Evolutionary conservation across 2,329 filamentous ascomycete species (phyloP), one percentile per base, ranked within the genome.

Genomic region (Claviceps pusilla): DNA sequence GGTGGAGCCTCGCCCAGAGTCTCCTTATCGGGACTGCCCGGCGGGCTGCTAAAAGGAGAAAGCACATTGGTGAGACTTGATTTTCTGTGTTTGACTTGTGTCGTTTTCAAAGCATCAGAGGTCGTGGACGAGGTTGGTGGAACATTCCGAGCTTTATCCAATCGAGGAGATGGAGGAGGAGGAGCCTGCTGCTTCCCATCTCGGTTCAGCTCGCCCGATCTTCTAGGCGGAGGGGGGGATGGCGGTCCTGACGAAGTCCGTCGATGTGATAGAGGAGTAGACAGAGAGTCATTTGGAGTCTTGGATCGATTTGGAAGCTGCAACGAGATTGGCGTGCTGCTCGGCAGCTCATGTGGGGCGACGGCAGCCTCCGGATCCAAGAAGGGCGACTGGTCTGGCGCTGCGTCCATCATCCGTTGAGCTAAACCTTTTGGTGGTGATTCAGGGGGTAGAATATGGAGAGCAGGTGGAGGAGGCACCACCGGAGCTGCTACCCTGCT

Each of bases 11-110:
- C 70, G n/a, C 71, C 70, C 14, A 76, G 73, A n/a, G 76, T 73
- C 0, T 41, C 56, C 29, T 55, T 65, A 53, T 77, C 82, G 4
- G 80, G 78, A 64, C 85, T 91, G 60, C 82, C 83, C 0, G 90
- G 89, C 19, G 89, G 89, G 41, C 89, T 95, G 63, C 76, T 89
- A 64, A 96, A 95, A 0, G 91, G 90, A 1, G 91, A 95, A 0
- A 82, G 64, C 63, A 73, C 70, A 57, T 73, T 66, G 0, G 61
- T 59, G 5, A 66, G 58, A 10, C 57, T 58, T 6, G 57, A 50
- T 51, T 55, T 64, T 2, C 52, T 57, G 7, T 42, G 37, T n/a
- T 56, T 24, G 1, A 24, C 43, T 33, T 52, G 56, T 35, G 41
- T 59, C 31, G 43, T 58, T 24, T 51, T 57, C 24, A 48, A 56